Evolutionary conservation across 2,329 filamentous ascomycete genomes (phyloP).

Genomic region (Passalora sequoiae): DNA sequence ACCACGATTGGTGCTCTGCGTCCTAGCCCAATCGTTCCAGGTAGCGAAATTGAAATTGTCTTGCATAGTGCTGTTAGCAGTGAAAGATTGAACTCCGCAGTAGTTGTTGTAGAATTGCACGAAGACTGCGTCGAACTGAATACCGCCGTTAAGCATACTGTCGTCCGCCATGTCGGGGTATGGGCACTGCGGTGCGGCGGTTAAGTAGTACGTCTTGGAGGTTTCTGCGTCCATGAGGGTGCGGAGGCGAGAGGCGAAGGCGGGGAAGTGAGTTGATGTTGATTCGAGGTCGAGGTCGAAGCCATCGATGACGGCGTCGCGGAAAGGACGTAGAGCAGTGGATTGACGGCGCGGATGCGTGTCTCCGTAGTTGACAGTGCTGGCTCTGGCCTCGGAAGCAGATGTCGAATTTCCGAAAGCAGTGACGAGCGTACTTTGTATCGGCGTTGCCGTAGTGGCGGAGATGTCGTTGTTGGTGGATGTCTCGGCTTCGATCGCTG

Average conservation of each 20-base stretch:
- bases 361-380: not conserved
- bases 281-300: conserved; percentile 73
- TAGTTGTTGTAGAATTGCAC: conserved; percentile 49
- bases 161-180: conserved; percentile 33
- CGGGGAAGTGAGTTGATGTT: conserved; percentile 56
- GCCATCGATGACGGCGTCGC: conserved; percentile 60
- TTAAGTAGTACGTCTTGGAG: conserved; percentile 34
- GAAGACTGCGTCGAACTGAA: conserved; percentile 48
- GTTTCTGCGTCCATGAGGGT: conserved; percentile 23
- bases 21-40: conserved; percentile 42
- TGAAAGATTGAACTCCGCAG: conserved; percentile 32
- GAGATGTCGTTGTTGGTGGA: not conserved
- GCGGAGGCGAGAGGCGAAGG: conserved; percentile 32
- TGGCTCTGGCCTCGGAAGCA: not conserved
- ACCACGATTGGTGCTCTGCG: conserved; percentile 22
- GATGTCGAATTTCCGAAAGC: not conserved
- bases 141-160: conserved; percentile 50
- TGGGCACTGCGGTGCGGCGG: conserved; percentile 38
- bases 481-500: not conserved
- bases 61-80: conserved; percentile 42
- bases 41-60: conserved; percentile 43
- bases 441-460: not conserved
- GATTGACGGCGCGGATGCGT: not conserved
- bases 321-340: conserved; percentile 58
- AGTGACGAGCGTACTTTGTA: not conserved